phyloP scores from a whole-genome alignment of 2,329 filamentous ascomycete genomes.

The Furcasterigmium sp. region DNA sequence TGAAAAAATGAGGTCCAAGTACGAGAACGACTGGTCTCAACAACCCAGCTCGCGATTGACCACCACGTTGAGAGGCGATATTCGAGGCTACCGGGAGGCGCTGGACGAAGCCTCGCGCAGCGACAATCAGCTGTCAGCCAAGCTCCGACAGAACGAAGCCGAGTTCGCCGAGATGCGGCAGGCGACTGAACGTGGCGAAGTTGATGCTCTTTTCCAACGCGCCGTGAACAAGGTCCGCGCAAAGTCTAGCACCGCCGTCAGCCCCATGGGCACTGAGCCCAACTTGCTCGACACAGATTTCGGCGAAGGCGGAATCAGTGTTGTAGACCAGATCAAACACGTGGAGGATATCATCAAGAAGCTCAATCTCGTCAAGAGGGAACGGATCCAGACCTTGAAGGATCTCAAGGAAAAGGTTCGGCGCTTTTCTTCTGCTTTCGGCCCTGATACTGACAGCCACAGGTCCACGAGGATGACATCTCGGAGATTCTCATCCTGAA shows the following conservation, averaged over 20 bases:
- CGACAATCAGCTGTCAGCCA: conserved; percentile 76
- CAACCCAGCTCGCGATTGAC: conserved; percentile 90
- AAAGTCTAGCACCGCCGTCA: conserved; percentile 55
- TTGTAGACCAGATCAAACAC: conserved; percentile 80
- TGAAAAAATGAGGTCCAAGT: conserved; percentile 98
- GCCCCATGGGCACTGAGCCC: conserved; percentile 59
- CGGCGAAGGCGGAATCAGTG: conserved; percentile 71
- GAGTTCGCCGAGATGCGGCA: conserved; percentile 95
- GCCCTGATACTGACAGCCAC: conserved; percentile 13
- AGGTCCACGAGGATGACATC: conserved; percentile 96
- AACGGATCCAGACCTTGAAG: conserved; percentile 86
- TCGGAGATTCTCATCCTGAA: conserved; percentile 96
- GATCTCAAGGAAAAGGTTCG: conserved; percentile 94
- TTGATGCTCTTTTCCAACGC: conserved; percentile 82
- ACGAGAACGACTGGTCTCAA: conserved; percentile 92
- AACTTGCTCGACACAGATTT: conserved; percentile 92
- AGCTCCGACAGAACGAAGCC: conserved; percentile 76
- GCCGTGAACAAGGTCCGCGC: conserved; percentile 75
- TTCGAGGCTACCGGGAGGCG: conserved; percentile 81
- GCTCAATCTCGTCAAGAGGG: conserved; percentile 85
- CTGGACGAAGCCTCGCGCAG: conserved; percentile 85
- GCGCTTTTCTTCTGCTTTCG: not conserved
- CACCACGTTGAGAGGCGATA: conserved; percentile 78
- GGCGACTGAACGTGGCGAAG: conserved; percentile 80
- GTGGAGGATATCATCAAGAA: conserved; percentile 91